Percentiles rank a stretch among this genome's conserved stretches.
Conservation (phyloP, 2,329 filamentous ascomycete species). For the Alternaria gaisen region DNA sequence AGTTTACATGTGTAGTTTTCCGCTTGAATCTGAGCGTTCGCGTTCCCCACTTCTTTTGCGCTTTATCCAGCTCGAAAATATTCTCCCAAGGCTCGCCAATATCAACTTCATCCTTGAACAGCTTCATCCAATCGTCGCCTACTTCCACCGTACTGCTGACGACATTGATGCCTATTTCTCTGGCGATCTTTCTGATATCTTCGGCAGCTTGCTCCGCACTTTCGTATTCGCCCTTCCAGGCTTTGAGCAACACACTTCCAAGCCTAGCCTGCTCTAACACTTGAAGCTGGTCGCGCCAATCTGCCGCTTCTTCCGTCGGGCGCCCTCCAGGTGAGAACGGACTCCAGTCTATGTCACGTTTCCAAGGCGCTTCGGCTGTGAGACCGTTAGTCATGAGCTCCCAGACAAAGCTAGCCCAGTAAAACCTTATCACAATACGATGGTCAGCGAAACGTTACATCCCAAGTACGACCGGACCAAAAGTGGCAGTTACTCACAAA, state of each 20-base stretch:
- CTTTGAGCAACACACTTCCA: slow-evolving; percentile 11
- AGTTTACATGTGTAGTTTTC: not conserved
- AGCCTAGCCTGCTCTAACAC: slow-evolving; percentile 17
- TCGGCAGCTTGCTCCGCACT: slow-evolving; percentile 11
- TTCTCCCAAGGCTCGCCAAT: slow-evolving; percentile 15
- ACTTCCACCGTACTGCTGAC: slow-evolving; percentile 1
- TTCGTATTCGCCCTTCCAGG: slow-evolving; percentile 14
- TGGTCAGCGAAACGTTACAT: not conserved
- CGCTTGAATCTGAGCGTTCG: slow-evolving; percentile 8
- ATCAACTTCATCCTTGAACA: slow-evolving; percentile 8
- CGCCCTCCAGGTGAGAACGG: slow-evolving; percentile 3
- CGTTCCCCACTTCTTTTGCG: not conserved
- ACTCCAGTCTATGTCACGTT: not conserved
- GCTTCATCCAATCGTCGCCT: not conserved
- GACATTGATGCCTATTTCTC: slow-evolving; percentile 7
- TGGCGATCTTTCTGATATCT: slow-evolving; percentile 4
- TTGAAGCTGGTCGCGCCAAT: slow-evolving; percentile 1
- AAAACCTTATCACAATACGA: not conserved
- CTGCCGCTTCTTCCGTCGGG: not conserved
- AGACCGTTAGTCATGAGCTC: slow-evolving; percentile 14
- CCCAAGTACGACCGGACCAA: too few species aligned
- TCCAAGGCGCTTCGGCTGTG: not conserved
- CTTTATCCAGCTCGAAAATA: slow-evolving; percentile 9
- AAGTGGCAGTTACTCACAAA: not conserved
- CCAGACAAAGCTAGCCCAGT: slow-evolving; percentile 16